Percentiles rank a stretch among this genome's conserved stretches.
Conservation (phyloP, 2,329 filamentous ascomycete genomes). For the Botryosphaeria agaves region DNA sequence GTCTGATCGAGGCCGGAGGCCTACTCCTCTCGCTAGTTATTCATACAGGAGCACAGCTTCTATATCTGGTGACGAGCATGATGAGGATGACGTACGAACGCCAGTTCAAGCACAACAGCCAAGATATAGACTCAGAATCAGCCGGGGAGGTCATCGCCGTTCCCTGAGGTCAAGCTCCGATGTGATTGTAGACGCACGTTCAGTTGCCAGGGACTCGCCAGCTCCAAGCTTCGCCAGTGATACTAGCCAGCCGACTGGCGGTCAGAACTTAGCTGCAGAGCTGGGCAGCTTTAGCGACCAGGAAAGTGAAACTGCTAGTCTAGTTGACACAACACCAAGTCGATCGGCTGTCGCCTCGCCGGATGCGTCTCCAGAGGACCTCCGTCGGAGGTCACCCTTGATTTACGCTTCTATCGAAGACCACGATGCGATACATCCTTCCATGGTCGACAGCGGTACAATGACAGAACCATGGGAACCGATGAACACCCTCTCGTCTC, state of each 20-base stretch:
- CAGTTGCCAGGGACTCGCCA: conserved; percentile 36
- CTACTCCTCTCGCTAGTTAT: conserved; percentile 22
- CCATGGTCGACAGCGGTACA: conserved; percentile 41
- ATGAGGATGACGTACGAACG: conserved; percentile 42
- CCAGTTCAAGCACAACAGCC: conserved; percentile 44
- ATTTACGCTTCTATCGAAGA: conserved; percentile 4
- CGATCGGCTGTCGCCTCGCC: background rate
- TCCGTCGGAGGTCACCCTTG: conserved; percentile 4
- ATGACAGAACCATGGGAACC: conserved; percentile 45
- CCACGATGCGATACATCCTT: background rate
- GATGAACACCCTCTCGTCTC: conserved; percentile 4
- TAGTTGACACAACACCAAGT: conserved; percentile 17
- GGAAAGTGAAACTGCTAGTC: conserved; percentile 40
- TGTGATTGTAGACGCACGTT: no score
- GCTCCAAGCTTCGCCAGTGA: conserved; percentile 31
- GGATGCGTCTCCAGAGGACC: conserved; percentile 1
- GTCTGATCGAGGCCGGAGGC: conserved; percentile 3
- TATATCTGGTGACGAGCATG: conserved; percentile 61
- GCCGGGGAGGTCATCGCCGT: conserved; percentile 38
- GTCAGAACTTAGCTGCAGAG: conserved; percentile 81
- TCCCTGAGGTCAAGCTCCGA: conserved; percentile 40
- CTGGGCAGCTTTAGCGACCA: conserved; percentile 65
- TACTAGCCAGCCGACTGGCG: conserved; percentile 28
- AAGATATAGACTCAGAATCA: conserved; percentile 55
- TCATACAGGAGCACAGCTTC: conserved; percentile 82